Percentiles rank a stretch among this genome's conserved stretches.
Conservation (phyloP, 306 rosid species). For the Comarum palustre region DNA sequence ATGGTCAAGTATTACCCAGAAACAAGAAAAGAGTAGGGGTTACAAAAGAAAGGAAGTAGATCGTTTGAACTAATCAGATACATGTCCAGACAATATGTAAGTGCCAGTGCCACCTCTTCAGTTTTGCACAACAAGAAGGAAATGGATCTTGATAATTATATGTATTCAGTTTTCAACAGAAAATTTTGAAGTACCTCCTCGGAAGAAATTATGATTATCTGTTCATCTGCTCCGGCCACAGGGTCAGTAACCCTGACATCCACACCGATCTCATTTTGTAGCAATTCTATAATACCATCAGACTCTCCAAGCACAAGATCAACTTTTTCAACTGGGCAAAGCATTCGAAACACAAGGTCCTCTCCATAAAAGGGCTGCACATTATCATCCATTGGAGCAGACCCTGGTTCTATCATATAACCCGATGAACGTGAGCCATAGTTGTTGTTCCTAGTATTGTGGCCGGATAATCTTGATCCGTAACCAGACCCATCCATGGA, state of each 20-base stretch:
- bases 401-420: conserved; percentile 57
- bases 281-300: conserved; percentile 74
- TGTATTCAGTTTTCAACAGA: conserved; percentile 10
- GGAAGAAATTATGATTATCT: conserved; percentile 74
- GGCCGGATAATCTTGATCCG: conserved; percentile 55
- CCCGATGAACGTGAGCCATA: conserved; percentile 51
- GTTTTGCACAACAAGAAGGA: neutral
- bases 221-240: conserved; percentile 74
- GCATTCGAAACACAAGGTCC: conserved; percentile 82
- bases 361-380: conserved; percentile 57
- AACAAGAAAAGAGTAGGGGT: neutral
- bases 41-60: neutral
- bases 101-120: neutral
- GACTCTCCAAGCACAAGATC: conserved; percentile 77
- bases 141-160: neutral
- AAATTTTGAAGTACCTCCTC: conserved; percentile 66
- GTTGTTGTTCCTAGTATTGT: conserved; percentile 54
- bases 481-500: conserved; percentile 57
- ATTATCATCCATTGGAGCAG: conserved; percentile 49
- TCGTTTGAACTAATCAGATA: neutral
- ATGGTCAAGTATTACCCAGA: neutral
- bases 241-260: conserved; percentile 69
- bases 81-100: neutral
- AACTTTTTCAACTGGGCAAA: conserved; percentile 79
- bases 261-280: conserved; percentile 84